phyloP scores from a whole-genome alignment of 169 alveolate genomes.

The Plasmodium knowlesi region DNA sequence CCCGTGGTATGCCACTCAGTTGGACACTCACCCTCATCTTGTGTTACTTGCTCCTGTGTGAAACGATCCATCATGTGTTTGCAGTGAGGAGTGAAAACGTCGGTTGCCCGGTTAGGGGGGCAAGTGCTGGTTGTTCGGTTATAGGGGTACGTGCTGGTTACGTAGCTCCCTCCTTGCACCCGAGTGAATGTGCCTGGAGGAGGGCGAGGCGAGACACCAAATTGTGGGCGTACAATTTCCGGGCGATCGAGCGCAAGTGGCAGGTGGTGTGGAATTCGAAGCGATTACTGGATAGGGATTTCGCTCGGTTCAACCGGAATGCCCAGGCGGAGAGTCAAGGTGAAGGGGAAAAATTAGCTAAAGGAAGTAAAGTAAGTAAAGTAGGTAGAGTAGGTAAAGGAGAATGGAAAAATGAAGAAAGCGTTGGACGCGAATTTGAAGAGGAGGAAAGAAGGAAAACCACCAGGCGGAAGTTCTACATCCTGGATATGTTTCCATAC shows the following conservation, averaged over 20 bases:
- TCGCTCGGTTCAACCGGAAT: slow-evolving; percentile 2
- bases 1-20: slow-evolving; percentile 8
- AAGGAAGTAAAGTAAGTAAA: background rate
- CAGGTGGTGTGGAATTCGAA: slow-evolving; percentile 65
- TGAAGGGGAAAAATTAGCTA: background rate
- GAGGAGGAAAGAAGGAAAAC: background rate
- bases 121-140: background rate
- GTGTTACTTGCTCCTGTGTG: background rate
- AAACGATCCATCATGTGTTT: background rate
- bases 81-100: background rate
- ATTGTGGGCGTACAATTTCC: slow-evolving; percentile 8
- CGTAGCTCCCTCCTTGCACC: background rate
- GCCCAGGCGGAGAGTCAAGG: background rate
- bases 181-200: background rate
- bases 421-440: background rate
- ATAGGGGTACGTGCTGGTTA: background rate
- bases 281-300: slow-evolving; percentile 37
- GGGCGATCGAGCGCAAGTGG: slow-evolving; percentile 41
- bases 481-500: slow-evolving; percentile 93
- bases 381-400: background rate
- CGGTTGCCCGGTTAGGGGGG: background rate
- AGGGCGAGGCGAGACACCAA: background rate
- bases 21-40: background rate
- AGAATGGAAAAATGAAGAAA: background rate
- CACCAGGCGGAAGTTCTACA: slow-evolving; percentile 81